These are phyloP conservation scores for Kentomonas sorsogonicus DNA, from an alignment of 208 protist species.

Conservation along the genomic window DNA sequence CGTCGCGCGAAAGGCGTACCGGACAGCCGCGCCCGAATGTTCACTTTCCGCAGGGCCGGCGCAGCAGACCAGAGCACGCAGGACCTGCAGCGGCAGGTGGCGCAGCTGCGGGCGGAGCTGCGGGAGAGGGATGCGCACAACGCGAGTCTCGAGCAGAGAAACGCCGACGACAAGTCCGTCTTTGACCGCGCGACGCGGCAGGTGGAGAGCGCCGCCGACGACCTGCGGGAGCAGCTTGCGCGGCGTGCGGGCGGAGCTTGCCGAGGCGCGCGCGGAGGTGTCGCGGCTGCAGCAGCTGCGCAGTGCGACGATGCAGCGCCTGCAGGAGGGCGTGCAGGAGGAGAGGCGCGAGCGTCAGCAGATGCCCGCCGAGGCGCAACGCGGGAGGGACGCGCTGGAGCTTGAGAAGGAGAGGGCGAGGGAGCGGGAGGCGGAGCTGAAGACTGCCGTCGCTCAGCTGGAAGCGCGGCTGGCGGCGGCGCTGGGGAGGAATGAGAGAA, in stretches of 20 bases:
- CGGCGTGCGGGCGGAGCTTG: slow-evolving; percentile 91
- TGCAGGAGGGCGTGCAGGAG: slow-evolving; percentile 70
- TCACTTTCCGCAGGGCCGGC: no score
- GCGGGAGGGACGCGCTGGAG: slow-evolving; percentile 78
- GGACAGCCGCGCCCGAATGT: no score
- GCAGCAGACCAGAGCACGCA: no score
- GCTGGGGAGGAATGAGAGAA: no score
- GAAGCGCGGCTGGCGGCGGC: no score
- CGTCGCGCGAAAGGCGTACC: no score
- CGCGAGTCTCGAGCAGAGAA: slow-evolving; percentile 89
- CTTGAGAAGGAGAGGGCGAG: no score
- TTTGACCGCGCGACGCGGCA: slow-evolving; percentile 97
- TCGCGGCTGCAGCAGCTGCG: slow-evolving; percentile 83
- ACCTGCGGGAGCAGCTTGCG: no score
- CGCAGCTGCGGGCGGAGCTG: slow-evolving; percentile 66
- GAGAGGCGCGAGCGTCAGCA: slow-evolving; percentile 87
- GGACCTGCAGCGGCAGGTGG: slow-evolving; percentile 91
- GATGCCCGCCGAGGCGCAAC: slow-evolving; percentile 81
- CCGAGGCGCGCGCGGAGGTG: slow-evolving; percentile 82
- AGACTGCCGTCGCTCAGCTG: no score
- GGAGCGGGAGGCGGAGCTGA: no score
- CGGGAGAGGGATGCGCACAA: slow-evolving; percentile 92
- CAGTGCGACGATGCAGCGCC: slow-evolving; percentile 83
- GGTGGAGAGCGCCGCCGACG: no score
- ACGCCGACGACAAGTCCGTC: slow-evolving; percentile 94